Conservation (phyloP, 441 rosid genomes). For the Melastoma candidum region DNA sequence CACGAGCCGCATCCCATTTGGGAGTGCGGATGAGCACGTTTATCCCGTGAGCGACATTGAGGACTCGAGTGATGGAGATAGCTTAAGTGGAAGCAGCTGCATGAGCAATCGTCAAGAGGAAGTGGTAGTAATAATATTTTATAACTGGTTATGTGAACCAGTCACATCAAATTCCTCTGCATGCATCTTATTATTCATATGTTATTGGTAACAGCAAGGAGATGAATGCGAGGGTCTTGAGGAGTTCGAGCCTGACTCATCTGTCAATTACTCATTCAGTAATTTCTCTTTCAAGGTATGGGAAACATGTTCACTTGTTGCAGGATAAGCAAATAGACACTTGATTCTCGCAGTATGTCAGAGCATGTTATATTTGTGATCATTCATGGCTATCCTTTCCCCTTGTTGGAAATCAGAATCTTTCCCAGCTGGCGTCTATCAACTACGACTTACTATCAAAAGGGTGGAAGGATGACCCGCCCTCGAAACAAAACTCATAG, state of each 20-base stretch:
- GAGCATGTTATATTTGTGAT: no score
- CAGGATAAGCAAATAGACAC: no score
- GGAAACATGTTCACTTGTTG: no score
- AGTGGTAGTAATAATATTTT: conserved; percentile 38
- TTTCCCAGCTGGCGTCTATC: conserved; percentile 93
- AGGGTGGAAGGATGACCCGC: conserved; percentile 88
- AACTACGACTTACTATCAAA: conserved; percentile 86
- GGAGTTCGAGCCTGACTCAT: conserved; percentile 63
- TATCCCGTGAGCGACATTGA: no score
- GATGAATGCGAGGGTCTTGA: conserved; percentile 69
- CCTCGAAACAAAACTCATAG: conserved; percentile 32
- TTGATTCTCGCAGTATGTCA: no score
- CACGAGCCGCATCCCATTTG: no score
- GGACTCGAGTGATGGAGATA: conserved; percentile 21
- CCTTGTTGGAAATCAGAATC: conserved; percentile 39
- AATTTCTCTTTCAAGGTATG: conserved; percentile 96
- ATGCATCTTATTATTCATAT: neutral
- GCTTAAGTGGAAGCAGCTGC: conserved; percentile 83
- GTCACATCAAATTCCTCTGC: conserved; percentile 13
- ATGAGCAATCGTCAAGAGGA: conserved; percentile 76
- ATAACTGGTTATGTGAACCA: neutral
- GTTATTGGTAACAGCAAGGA: conserved; percentile 36
- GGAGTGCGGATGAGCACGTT: no score
- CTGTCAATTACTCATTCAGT: conserved; percentile 89
- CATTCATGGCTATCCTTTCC: no score